Evolutionary conservation across 2,329 filamentous ascomycete species (phyloP).

Genomic region (Davidsoniella virescens): DNA sequence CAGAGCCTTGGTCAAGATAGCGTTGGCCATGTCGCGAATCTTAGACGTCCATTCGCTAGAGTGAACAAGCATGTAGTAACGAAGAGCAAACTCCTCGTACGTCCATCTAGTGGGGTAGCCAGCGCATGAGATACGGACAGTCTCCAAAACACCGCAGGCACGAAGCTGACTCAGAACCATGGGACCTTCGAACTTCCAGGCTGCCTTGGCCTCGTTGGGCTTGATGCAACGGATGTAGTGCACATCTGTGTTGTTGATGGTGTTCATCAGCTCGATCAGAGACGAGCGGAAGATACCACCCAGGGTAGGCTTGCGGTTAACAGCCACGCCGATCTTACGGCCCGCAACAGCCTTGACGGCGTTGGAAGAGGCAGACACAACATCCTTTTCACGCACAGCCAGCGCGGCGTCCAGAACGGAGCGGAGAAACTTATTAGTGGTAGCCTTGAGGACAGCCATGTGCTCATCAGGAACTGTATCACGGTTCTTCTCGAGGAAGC

Average conservation of each 20-base stretch:
- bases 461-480: constrained; percentile 98
- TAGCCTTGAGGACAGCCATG: constrained; percentile 76
- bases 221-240: constrained; percentile 99
- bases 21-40: constrained; percentile 85
- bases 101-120: constrained; percentile 98
- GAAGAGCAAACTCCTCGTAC: constrained; percentile 91
- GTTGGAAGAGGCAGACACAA: constrained; percentile 43
- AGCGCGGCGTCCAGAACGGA: constrained; percentile 75
- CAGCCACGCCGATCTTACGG: constrained; percentile 76
- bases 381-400: constrained; percentile 78
- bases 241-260: constrained; percentile 94
- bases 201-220: constrained; percentile 88
- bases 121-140: constrained; percentile 90
- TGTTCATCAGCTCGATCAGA: constrained; percentile 92
- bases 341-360: constrained; percentile 69
- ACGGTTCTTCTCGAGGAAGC: constrained; percentile 98
- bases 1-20: constrained; percentile 76
- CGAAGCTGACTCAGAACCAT: constrained; percentile 97
- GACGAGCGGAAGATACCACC: constrained; percentile 98
- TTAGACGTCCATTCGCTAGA: constrained; percentile 84
- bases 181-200: constrained; percentile 96
- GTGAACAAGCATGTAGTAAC: constrained; percentile 95
- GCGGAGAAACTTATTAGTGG: constrained; percentile 69
- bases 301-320: constrained; percentile 89
- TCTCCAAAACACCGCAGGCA: constrained; percentile 97